Base-by-base conservation (phyloP, 208 protist species). In the Acanthamoeba royreba region DNA sequence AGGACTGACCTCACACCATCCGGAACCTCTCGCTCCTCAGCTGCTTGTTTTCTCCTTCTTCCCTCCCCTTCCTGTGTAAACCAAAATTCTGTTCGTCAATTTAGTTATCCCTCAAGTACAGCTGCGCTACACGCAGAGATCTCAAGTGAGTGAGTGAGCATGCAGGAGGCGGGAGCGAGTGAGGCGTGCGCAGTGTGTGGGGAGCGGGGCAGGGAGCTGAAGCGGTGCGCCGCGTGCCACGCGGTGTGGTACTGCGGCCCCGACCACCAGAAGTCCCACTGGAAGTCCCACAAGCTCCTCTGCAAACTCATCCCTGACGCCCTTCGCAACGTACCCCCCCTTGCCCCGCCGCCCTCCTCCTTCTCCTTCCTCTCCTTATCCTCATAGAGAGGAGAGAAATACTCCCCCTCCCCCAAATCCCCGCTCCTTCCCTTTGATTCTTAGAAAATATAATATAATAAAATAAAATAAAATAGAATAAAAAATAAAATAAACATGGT, bases 261-360 rank as follows among this genome's bases (percentile, higher is more conserved):
- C 17, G 83, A 90, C 11, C 52, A 90, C 31, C 83, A 90, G 40
- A 90, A 90, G 83, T 52, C 58, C 22, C 83, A 90, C 83, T 90
- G 83, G 83, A 72, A 61, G 22, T 47, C n/a, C 49, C 83, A 90
- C 83, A 90, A 90, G 83, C 11, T 31, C 31, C n/a, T 90, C 35
- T 90, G 83, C 83, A 63, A 90, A 52, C 83, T 90, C 74, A 85
- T 85, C 25, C 74, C 74, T 1, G 74, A 85, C 9, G 74, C 74
- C 13, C 17, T 38, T 28, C 38, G 45, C 3, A 55, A 55, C 17
- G 74, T 85, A 85, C 42, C 43, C 25, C 7, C 5, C 31, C 8
- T 28, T 28, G 31, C 3, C 55, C 55, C 55, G 5, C 61, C 25
- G 33, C 40, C 31, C n/a, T 17, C 61, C 17, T 17, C 7, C 61